A percentile compares a stretch with the other conserved stretches of the same genome.
Evolutionary conservation across 371 early-diverging fungal species (phyloP).

Genomic region (Amoeboaphelidium occidentale): DNA sequence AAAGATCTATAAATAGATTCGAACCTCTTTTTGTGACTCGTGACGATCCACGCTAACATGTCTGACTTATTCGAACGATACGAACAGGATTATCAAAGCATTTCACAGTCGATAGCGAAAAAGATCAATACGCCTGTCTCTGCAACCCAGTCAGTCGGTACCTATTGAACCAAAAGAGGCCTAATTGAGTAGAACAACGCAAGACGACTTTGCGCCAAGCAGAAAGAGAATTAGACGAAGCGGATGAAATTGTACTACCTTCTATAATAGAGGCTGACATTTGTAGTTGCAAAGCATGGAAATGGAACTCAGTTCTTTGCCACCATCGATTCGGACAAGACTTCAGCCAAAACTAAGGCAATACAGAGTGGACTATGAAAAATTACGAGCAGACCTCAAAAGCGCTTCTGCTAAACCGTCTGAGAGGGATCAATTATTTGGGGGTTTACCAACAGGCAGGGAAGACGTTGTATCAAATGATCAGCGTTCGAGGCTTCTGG

Average conservation of each 20-base stretch:
- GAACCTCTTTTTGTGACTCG: no score
- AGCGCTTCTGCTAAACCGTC: background rate
- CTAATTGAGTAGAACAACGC: conserved; percentile 35
- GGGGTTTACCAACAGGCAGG: no score
- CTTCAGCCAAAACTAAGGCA: conserved; percentile 39
- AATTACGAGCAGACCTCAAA: conserved; percentile 44
- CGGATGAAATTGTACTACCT: conserved; percentile 48
- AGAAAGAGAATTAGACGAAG: conserved; percentile 70
- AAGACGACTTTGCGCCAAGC: conserved; percentile 42
- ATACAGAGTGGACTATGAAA: conserved; percentile 50
- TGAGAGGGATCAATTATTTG: background rate
- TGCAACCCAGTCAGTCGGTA: no score
- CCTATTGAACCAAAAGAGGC: no score
- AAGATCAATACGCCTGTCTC: no score
- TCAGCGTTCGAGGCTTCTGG: conserved; percentile 53
- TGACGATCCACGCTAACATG: no score
- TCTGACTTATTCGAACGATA: no score
- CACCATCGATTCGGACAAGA: conserved; percentile 30
- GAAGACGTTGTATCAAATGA: conserved; percentile 27
- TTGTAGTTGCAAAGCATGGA: conserved; percentile 30
- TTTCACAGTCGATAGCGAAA: no score
- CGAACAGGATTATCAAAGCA: no score
- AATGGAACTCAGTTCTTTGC: conserved; percentile 55
- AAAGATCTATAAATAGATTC: no score
- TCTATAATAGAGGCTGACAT: background rate